Conservation (phyloP, 148 eudicot genomes). For the Heliamphora exappendiculata region DNA sequence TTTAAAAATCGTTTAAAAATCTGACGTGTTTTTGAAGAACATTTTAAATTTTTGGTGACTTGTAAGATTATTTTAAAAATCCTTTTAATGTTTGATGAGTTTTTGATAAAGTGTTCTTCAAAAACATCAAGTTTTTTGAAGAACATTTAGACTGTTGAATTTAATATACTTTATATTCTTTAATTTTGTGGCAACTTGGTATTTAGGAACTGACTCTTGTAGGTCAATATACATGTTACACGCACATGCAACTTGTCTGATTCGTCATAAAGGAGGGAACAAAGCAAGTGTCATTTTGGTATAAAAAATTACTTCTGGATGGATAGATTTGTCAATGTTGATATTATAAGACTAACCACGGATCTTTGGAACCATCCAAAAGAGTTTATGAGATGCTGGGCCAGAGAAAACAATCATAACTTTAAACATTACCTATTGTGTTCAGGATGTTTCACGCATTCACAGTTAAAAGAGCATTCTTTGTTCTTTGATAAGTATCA, state of each 20-base stretch:
- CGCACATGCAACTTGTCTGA: not conserved
- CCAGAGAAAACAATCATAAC: not conserved
- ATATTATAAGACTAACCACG: not conserved
- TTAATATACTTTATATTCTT: not conserved
- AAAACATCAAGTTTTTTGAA: too few species aligned
- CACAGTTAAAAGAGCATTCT: not conserved
- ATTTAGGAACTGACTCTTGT: not conserved
- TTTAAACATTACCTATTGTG: too few species aligned
- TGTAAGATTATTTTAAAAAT: too few species aligned
- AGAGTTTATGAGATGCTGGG: not conserved
- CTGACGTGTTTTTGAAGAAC: too few species aligned
- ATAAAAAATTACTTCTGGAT: not conserved
- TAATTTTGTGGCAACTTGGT: not conserved
- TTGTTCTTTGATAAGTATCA: not conserved
- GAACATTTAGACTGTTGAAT: too few species aligned
- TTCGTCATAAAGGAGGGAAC: not conserved
- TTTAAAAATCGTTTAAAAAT: too few species aligned
- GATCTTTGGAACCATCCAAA: not conserved
- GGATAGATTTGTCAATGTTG: not conserved
- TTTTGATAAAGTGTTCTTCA: too few species aligned
- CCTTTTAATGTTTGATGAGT: too few species aligned
- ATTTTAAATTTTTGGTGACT: too few species aligned
- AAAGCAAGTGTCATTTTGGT: not conserved
- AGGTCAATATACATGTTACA: not conserved
- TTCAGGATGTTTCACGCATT: not conserved